A percentile compares a stretch with the other conserved stretches of the same genome.
Conservation (phyloP, 768 basidiomycete genomes). For the Myochromella boudieri region DNA sequence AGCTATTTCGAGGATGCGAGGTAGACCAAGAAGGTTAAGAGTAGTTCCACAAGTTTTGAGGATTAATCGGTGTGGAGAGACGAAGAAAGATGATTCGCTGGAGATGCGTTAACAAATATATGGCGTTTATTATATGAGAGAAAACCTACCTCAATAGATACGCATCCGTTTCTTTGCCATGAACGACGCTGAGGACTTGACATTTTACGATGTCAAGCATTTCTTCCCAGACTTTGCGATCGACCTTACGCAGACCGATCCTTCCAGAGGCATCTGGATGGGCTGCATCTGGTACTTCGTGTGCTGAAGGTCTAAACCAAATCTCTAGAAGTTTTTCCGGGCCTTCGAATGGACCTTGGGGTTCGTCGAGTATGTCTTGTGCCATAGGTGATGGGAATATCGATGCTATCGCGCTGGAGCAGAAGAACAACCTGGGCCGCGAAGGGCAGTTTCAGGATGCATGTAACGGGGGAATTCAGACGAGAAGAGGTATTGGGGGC, state of each 20-base stretch:
- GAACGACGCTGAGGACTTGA: conserved; percentile 88
- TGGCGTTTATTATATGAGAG: not conserved
- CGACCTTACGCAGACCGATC: conserved; percentile 75
- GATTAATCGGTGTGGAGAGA: conserved; percentile 93
- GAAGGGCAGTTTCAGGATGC: conserved; percentile 35
- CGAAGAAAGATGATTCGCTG: conserved; percentile 97
- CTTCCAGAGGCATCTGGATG: conserved; percentile 37
- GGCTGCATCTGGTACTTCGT: conserved; percentile 50
- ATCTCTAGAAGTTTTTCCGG: conserved; percentile 96
- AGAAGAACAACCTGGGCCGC: conserved; percentile 30
- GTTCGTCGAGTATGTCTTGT: conserved; percentile 31
- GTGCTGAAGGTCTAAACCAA: conserved; percentile 88
- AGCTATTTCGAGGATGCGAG: conserved; percentile 93
- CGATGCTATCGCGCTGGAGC: conserved; percentile 52
- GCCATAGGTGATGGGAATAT: conserved; percentile 27
- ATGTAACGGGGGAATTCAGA: conserved; percentile 37
- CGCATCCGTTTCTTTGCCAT: conserved; percentile 90
- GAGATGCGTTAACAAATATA: conserved; percentile 13
- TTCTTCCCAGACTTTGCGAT: conserved; percentile 84
- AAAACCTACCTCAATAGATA: conserved; percentile 86
- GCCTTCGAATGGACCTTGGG: conserved; percentile 76
- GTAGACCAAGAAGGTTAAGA: conserved; percentile 92
- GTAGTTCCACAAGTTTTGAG: conserved; percentile 99
- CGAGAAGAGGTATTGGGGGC: too few relatives aligned
- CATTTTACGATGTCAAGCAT: conserved; percentile 98